phyloP scores from a whole-genome alignment of 2,329 filamentous ascomycete genomes.

The Magnaporthiopsis rhizophila region DNA sequence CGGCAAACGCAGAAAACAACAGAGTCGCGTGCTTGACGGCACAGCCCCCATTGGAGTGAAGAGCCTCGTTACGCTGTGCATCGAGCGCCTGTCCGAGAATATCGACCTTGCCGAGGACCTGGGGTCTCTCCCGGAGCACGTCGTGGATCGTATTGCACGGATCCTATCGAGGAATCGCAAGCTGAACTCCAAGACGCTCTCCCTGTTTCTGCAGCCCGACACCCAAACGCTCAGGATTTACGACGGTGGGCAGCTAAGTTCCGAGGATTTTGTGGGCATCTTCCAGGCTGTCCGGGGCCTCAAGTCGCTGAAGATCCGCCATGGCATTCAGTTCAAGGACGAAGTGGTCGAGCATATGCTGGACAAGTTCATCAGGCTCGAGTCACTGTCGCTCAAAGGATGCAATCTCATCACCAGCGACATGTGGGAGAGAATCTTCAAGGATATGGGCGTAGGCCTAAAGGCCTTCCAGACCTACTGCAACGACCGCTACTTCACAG shows the following conservation, averaged over 20 bases:
- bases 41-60: conserved; percentile 57
- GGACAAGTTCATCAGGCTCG: conserved; percentile 60
- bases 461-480: conserved; percentile 70
- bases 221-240: conserved; percentile 47
- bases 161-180: conserved; percentile 54
- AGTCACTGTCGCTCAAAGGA: conserved; percentile 70
- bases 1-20: conserved; percentile 62
- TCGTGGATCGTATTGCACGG: conserved; percentile 52
- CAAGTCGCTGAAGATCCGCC: conserved; percentile 65
- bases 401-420: conserved; percentile 74
- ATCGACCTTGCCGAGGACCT: conserved; percentile 54
- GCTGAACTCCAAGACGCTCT: conserved; percentile 43
- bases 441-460: conserved; percentile 55
- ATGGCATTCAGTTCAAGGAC: conserved; percentile 89
- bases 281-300: conserved; percentile 67
- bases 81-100: conserved; percentile 55
- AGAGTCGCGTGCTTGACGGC: conserved; percentile 81
- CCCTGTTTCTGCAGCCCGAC: conserved; percentile 47
- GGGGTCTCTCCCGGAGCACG: conserved; percentile 46
- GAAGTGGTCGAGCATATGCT: conserved; percentile 73
- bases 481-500: conserved; percentile 73
- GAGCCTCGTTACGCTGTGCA: conserved; percentile 55
- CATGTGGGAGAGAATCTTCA: conserved; percentile 66
- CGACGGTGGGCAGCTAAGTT: conserved; percentile 55
- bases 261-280: conserved; percentile 71